Base-by-base conservation (phyloP, 2,329 filamentous ascomycete genomes). In the Alternaria conjuncta region DNA sequence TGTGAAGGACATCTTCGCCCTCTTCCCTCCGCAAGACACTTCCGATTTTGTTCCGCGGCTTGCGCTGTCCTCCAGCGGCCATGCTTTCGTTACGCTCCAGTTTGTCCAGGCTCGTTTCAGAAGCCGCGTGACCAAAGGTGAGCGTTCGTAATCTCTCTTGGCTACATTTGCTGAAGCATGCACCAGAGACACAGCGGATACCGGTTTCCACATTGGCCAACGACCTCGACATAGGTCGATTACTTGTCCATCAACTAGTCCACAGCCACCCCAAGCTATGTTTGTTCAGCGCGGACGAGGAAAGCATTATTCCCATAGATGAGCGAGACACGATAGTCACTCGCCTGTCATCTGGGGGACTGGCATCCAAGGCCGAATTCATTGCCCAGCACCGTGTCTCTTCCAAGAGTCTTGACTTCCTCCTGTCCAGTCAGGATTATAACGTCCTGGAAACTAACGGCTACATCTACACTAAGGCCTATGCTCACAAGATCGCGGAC, bases 81-180 rank as follows among this genome's bases (percentile, higher is more conserved):
- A 73, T 49, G 72, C 71, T 11, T 72, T 79, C 44, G 44, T 78
- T 5, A 75, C 75, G 6, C 64, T 64, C n/a, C 66, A 65, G 9
- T 65, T 71, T 18, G 58, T 71, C 8, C 54, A 68, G 15, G 60
- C 57, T 28, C 64, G 70, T 13, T 75, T 79, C 28, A 61, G 74
- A 43, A 44, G 55, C 36, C 54, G 61, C 13, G 63, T 75, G 43
- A 70, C 66, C 18, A 57, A 63, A 55, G 66, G 72, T 72, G 57
- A 21, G 44, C 20, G 21, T 3, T 15, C 13, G 4, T 6, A 3
- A 15, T 23, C 8, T 11, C 13, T 7, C 9, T 46, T 23, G 4
- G 15, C 6, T 32, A 1, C 6, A 1, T 30, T 57, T 23, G 10
- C 58, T 68, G 49, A 74, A n/a, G 28, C 2, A n/a, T 15, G 10